Conservation (phyloP, 1,284 basidiomycete species). For the Omphalotus olearius region DNA sequence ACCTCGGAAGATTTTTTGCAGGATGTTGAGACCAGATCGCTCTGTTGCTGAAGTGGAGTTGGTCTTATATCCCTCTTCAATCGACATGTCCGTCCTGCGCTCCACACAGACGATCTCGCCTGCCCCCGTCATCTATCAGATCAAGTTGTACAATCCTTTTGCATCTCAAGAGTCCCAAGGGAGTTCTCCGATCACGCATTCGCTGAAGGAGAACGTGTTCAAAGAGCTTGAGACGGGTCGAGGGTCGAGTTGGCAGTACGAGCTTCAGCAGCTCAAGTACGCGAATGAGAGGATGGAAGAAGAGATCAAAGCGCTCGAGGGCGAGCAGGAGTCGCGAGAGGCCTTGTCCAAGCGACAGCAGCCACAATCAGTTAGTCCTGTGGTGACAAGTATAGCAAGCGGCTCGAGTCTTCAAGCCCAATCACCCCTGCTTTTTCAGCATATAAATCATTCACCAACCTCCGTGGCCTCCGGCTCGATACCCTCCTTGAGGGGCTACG, state of each 20-base stretch:
- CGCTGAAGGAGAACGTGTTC: conserved; percentile 52
- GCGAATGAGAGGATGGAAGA: conserved; percentile 70
- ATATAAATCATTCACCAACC: background rate
- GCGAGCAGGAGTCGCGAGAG: background rate
- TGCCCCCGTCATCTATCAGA: conserved; percentile 32
- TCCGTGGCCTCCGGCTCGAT: background rate
- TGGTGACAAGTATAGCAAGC: background rate
- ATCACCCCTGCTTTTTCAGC: background rate
- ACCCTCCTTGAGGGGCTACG: background rate
- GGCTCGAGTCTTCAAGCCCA: background rate
- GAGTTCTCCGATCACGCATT: conserved; percentile 22
- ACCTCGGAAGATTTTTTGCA: conserved; percentile 24
- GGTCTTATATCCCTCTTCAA: conserved; percentile 35
- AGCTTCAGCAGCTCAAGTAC: conserved; percentile 80
- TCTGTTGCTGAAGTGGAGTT: conserved; percentile 26
- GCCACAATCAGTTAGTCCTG: background rate
- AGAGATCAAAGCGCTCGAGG: conserved; percentile 60
- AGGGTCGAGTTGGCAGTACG: conserved; percentile 87
- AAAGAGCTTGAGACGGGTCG: conserved; percentile 65
- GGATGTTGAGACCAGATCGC: conserved; percentile 30
- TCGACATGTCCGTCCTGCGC: conserved; percentile 23
- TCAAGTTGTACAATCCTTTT: conserved; percentile 24
- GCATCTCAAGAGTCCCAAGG: conserved; percentile 7
- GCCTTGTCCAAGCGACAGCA: background rate
- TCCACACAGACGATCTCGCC: conserved; percentile 25